Evolutionary conservation across 805 yeast genomes (phyloP).

Genomic region (Saturnispora sekii): DNA sequence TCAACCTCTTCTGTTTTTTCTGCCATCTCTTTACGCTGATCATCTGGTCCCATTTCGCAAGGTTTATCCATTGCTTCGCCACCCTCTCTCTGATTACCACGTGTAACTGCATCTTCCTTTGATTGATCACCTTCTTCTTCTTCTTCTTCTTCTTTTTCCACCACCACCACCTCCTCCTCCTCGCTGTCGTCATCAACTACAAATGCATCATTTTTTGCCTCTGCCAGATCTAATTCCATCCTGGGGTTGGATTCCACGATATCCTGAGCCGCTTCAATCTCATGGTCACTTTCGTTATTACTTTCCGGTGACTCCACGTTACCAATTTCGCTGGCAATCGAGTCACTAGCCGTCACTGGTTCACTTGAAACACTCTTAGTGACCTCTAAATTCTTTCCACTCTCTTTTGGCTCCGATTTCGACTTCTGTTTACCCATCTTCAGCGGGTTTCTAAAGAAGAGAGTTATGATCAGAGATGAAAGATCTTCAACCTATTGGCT

Average conservation of each 20-base stretch:
- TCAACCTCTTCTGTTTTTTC: not conserved
- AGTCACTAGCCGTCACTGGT: not conserved
- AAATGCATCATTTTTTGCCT: not conserved
- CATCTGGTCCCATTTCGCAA: too few relatives aligned
- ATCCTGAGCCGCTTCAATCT: not conserved
- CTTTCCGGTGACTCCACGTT: too few relatives aligned
- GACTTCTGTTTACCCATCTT: conserved; percentile 5
- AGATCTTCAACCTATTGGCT: too few relatives aligned
- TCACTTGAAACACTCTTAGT: not conserved
- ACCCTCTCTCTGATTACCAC: not conserved
- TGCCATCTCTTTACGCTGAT: too few relatives aligned
- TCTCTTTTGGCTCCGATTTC: not conserved
- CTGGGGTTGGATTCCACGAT: not conserved
- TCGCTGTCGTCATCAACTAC: conserved; percentile 3
- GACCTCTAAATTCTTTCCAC: not conserved
- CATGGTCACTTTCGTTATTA: not conserved
- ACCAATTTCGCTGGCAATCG: too few relatives aligned
- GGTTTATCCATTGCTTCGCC: not conserved
- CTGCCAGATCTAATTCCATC: not conserved
- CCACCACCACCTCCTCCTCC: conserved; percentile 2
- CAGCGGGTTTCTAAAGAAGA: not conserved
- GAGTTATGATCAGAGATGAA: too few relatives aligned
- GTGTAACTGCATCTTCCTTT: not conserved
- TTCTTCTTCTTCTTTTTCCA: not conserved
- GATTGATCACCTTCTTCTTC: not conserved